Evolutionary conservation across 1,284 basidiomycete species (phyloP).

Genomic region (Papiliotrema terrestris): DNA sequence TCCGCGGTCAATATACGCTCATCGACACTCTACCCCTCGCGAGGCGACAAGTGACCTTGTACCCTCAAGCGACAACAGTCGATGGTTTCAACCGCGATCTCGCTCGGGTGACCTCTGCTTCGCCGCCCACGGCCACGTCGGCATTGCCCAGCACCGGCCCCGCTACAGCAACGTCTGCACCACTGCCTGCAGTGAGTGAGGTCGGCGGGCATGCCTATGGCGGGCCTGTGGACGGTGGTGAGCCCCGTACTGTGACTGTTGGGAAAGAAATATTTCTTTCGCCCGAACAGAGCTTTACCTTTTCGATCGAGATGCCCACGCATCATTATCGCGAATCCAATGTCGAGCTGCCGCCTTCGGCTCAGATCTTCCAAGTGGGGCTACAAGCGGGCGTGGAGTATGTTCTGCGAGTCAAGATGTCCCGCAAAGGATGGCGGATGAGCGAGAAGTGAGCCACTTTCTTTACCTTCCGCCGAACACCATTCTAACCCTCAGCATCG

Average conservation of each 20-base stretch:
- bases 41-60: constrained; percentile 15
- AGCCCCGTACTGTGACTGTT: constrained; percentile 5
- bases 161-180: not conserved
- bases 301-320: constrained; percentile 31
- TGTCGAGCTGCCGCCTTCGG: constrained; percentile 28
- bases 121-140: not conserved
- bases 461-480: no score
- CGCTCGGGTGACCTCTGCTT: not conserved
- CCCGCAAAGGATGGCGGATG: constrained; percentile 30
- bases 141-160: not conserved
- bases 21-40: constrained; percentile 32
- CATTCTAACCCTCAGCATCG: constrained; percentile 14
- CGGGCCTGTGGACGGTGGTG: not conserved
- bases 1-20: constrained; percentile 35
- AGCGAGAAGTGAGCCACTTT: constrained; percentile 32
- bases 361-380: constrained; percentile 27
- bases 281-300: constrained; percentile 20
- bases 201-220: not conserved
- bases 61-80: constrained; percentile 9
- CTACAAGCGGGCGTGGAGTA: constrained; percentile 36
- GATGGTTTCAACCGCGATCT: not conserved
- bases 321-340: constrained; percentile 19
- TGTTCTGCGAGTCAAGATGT: constrained; percentile 27
- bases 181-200: not conserved
- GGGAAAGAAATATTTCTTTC: constrained; percentile 17